A percentile compares a stretch with the other conserved stretches of the same genome.
phyloP scores from a whole-genome alignment of 164 flowering plant species.

The Umbellularia californica region DNA sequence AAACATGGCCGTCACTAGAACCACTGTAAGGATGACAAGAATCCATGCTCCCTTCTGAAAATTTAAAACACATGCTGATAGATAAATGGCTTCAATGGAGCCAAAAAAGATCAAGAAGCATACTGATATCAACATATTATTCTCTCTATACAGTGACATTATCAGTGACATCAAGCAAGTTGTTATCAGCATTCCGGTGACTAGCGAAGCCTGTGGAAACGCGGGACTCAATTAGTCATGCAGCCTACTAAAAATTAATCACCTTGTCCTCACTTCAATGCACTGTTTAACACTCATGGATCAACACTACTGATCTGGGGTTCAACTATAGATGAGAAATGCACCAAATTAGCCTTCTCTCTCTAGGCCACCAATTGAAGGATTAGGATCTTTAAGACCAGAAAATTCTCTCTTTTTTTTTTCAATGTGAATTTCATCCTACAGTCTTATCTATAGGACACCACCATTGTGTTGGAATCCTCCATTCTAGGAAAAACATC shows the following conservation, averaged over 20 bases:
- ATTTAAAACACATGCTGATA: slow-evolving; percentile 43
- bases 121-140: slow-evolving; percentile 26
- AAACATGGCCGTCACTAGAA: slow-evolving; percentile 36
- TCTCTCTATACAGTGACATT: slow-evolving; percentile 45
- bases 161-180: slow-evolving; percentile 60
- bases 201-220: slow-evolving; percentile 45
- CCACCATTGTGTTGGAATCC: too few species aligned
- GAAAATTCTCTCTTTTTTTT: too few species aligned
- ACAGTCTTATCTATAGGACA: too few species aligned
- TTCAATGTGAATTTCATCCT: too few species aligned
- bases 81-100: slow-evolving; percentile 42
- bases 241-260: background rate
- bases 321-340: too few species aligned
- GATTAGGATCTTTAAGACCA: too few species aligned
- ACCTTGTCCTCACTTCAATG: background rate
- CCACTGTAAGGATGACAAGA: slow-evolving; percentile 27
- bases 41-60: slow-evolving; percentile 52
- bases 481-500: too few species aligned
- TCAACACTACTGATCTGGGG: too few species aligned
- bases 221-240: background rate
- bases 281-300: background rate
- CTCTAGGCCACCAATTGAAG: too few species aligned
- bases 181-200: slow-evolving; percentile 48
- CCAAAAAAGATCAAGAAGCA: slow-evolving; percentile 48
- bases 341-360: too few species aligned